These are phyloP conservation scores for Spongispora temasekensis DNA, from an alignment of 1,284 basidiomycete genomes.

Conservation along the genomic window DNA sequence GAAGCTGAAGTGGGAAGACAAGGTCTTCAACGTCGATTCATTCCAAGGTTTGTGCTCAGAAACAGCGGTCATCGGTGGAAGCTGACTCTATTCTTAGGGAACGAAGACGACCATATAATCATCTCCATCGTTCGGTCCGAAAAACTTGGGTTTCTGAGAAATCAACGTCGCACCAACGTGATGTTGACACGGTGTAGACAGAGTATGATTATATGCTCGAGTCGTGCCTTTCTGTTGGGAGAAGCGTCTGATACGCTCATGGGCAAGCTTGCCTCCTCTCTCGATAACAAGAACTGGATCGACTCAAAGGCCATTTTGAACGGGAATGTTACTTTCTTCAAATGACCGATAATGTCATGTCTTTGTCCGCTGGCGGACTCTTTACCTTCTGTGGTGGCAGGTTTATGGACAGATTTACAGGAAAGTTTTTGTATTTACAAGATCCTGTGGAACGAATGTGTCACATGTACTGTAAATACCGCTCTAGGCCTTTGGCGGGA, in stretches of 20 bases:
- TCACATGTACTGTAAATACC: no score
- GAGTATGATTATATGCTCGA: slow-evolving; percentile 56
- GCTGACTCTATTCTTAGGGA: slow-evolving; percentile 25
- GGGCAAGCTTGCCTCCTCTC: slow-evolving; percentile 45
- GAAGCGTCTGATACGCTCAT: slow-evolving; percentile 46
- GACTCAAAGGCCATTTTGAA: slow-evolving; percentile 11
- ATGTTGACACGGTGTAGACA: slow-evolving; percentile 66
- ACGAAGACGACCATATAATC: slow-evolving; percentile 55
- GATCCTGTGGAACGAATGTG: no score
- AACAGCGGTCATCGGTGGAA: slow-evolving; percentile 20
- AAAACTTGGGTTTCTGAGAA: slow-evolving; percentile 49
- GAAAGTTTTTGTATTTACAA: no score
- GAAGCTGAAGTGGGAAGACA: slow-evolving; percentile 52
- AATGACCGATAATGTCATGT: no score
- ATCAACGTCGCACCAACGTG: slow-evolving; percentile 59
- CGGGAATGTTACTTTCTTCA: background rate
- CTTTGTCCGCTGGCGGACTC: no score
- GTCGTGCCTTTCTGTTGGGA: slow-evolving; percentile 44
- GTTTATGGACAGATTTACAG: no score
- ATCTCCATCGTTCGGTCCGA: slow-evolving; percentile 57
- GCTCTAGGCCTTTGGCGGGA: no score
- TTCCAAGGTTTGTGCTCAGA: slow-evolving; percentile 52
- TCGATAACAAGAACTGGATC: slow-evolving; percentile 44
- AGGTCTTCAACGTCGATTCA: slow-evolving; percentile 64
- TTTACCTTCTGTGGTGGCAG: no score